phyloP scores from a whole-genome alignment of 2,329 filamentous ascomycete genomes.

The Monosporascus sp. region DNA sequence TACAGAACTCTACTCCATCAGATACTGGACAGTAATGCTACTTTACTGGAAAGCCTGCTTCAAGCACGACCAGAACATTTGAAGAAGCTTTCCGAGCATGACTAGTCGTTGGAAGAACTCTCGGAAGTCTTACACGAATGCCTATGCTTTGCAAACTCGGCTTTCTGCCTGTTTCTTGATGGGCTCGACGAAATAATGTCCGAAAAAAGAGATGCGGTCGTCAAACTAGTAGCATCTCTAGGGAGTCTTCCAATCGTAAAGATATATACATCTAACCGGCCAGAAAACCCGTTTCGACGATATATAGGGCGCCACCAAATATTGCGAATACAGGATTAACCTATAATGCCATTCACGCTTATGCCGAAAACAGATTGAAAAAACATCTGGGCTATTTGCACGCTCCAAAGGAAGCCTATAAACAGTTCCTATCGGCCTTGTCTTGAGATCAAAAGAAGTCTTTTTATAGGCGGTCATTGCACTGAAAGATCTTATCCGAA shows the following conservation, averaged over 20 bases:
- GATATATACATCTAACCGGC: constrained; percentile 7
- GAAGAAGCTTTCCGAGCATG: constrained; percentile 7
- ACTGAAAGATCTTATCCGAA: constrained; percentile 4
- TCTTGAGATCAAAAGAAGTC: constrained; percentile 4
- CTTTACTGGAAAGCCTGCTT: constrained; percentile 1
- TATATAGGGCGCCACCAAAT: not conserved
- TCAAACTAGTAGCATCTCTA: constrained; percentile 2
- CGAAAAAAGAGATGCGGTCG: constrained; percentile 1
- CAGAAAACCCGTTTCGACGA: constrained; percentile 4
- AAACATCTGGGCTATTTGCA: too few species aligned
- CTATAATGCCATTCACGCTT: not conserved
- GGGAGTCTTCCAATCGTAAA: constrained; percentile 1
- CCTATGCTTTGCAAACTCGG: not conserved
- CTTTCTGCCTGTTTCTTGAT: constrained; percentile 8
- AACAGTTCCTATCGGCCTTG: not conserved
- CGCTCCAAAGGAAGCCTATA: not conserved
- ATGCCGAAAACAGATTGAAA: not conserved
- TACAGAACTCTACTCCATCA: constrained; percentile 7
- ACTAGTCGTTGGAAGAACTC: constrained; percentile 8
- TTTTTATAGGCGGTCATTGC: constrained; percentile 9
- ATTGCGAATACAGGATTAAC: constrained; percentile 5
- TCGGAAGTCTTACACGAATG: not conserved
- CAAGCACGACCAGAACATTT: not conserved
- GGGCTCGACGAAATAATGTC: constrained; percentile 10
- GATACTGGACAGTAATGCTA: not conserved